phyloP scores from a whole-genome alignment of 1,139 yeast genomes.

The Lodderomyces oxycetoniae region DNA sequence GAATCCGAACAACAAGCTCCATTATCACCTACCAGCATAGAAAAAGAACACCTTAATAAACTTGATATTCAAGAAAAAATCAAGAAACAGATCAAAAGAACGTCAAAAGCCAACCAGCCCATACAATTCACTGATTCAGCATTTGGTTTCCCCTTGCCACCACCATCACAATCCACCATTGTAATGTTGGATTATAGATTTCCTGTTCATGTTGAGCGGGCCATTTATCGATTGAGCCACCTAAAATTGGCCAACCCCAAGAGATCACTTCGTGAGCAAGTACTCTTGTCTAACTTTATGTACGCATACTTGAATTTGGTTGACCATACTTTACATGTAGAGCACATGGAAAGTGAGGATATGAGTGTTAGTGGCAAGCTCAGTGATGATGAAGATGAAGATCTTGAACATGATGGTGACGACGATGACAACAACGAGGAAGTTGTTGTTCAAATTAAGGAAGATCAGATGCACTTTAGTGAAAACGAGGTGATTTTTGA shows the following conservation, averaged over 20 bases:
- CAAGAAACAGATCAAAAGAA: slow-evolving; percentile 39
- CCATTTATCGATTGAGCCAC: slow-evolving; percentile 88
- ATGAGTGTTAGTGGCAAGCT: slow-evolving; percentile 1
- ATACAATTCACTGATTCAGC: slow-evolving; percentile 76
- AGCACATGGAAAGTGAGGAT: slow-evolving; percentile 31
- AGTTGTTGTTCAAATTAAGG: slow-evolving; percentile 1
- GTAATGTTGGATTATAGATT: slow-evolving; percentile 80
- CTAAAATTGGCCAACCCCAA: slow-evolving; percentile 90
- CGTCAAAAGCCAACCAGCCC: slow-evolving; percentile 59
- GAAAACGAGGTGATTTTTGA: background rate
- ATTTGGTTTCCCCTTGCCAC: slow-evolving; percentile 81
- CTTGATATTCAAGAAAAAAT: slow-evolving; percentile 45
- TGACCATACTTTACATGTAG: slow-evolving; percentile 78
- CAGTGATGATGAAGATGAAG: slow-evolving; percentile 8
- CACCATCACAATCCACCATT: slow-evolving; percentile 67
- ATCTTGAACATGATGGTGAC: slow-evolving; percentile 2
- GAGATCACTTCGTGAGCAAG: slow-evolving; percentile 87
- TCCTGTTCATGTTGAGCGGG: slow-evolving; percentile 93
- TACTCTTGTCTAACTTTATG: slow-evolving; percentile 90
- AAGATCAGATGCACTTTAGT: background rate
- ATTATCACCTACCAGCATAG: slow-evolving; percentile 1
- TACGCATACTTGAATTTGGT: slow-evolving; percentile 92
- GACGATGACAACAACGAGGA: slow-evolving; percentile 5
- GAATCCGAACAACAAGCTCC: too few species aligned
- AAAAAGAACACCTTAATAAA: slow-evolving; percentile 16